Evolutionary conservation across 441 rosid genomes (phyloP).

Genomic region (Pelargonium australe): DNA sequence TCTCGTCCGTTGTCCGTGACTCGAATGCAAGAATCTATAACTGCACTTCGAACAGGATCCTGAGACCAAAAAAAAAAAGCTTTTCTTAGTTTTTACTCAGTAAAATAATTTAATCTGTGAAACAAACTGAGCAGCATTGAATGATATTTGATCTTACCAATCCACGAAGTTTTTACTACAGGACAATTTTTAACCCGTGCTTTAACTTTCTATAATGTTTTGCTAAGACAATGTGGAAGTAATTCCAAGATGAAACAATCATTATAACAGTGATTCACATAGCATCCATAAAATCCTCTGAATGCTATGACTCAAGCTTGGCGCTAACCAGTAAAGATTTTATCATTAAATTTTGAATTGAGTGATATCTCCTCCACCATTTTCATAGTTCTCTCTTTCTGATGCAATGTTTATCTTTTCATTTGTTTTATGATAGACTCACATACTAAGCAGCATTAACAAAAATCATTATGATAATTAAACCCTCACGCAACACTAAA

Average conservation of each 20-base stretch:
- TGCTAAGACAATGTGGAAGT: not conserved
- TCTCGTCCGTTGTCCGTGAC: constrained; percentile 94
- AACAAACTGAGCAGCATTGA: not conserved
- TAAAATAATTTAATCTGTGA: constrained; percentile 8
- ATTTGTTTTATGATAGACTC: not conserved
- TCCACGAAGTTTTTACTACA: not conserved
- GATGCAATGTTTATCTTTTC: too few species aligned
- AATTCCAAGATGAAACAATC: not conserved
- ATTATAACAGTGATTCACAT: not conserved
- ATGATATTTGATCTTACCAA: not conserved
- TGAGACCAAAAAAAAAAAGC: constrained; percentile 24
- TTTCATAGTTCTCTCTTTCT: not conserved
- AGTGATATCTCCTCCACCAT: not conserved
- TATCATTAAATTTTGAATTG: not conserved
- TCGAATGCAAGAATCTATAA: constrained; percentile 81
- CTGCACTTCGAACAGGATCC: constrained; percentile 77
- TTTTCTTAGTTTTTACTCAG: constrained; percentile 11
- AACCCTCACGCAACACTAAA: not conserved
- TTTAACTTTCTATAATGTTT: not conserved
- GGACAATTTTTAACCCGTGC: not conserved
- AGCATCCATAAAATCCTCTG: not conserved
- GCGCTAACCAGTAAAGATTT: not conserved
- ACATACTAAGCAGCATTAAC: not conserved
- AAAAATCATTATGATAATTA: not conserved
- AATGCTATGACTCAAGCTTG: not conserved